A percentile compares a stretch with the other conserved stretches of the same genome.
Evolutionary conservation across 2,329 filamentous ascomycete genomes (phyloP).

Genomic region (Talaromyces pinophilus): DNA sequence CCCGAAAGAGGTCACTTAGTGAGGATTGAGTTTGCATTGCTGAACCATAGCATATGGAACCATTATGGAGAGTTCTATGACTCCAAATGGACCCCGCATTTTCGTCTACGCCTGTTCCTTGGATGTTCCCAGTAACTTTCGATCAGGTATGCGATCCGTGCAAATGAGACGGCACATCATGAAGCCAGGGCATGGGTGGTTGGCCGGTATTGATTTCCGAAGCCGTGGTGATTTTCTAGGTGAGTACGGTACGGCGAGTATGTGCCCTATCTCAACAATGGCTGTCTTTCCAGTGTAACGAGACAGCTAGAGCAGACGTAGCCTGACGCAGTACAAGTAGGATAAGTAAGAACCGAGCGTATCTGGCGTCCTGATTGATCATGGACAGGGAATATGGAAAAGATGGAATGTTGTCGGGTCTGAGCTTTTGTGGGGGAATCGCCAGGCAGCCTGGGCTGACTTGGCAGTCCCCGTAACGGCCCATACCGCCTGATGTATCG

Average conservation of each 20-base stretch:
- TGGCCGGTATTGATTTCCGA: neutral
- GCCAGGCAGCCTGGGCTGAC: neutral
- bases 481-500: neutral
- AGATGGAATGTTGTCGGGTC: neutral
- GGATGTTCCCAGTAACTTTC: neutral
- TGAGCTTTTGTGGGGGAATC: constrained; percentile 7
- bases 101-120: neutral
- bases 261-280: constrained; percentile 9
- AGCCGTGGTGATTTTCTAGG: neutral
- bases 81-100: neutral
- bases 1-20: neutral
- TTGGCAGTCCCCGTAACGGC: neutral
- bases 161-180: neutral
- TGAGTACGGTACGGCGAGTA: neutral
- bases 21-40: neutral
- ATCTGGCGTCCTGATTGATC: neutral
- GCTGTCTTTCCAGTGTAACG: neutral
- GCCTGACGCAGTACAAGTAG: neutral
- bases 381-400: constrained; percentile 1
- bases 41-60: neutral
- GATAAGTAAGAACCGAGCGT: neutral
- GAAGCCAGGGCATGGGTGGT: neutral
- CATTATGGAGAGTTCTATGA: neutral
- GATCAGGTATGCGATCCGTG: neutral
- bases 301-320: neutral